A percentile compares a stretch with the other conserved stretches of the same genome.
Conservation (phyloP, 176 grass and related monocot genomes). For the Microstegium vimineum region DNA sequence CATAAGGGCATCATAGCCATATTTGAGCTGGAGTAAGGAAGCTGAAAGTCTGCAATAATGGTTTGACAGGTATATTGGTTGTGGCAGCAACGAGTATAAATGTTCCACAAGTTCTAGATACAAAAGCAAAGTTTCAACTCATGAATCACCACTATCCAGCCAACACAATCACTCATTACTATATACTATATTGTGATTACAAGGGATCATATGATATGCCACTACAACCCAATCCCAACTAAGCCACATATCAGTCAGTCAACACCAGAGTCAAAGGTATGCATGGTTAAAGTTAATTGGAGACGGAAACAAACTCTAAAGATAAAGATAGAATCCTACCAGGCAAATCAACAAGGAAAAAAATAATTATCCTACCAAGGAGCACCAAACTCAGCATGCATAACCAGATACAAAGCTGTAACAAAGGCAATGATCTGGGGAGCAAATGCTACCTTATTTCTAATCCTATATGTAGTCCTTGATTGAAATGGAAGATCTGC, state of each 20-base stretch:
- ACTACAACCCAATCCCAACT: not conserved
- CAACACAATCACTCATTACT: not conserved
- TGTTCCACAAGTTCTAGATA: not conserved
- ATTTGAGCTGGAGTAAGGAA: not conserved
- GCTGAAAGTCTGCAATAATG: not conserved
- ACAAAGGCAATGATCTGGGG: not conserved
- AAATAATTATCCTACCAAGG: not conserved
- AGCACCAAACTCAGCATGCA: not conserved
- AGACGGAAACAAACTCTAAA: no score
- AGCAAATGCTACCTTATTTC: conserved; percentile 61
- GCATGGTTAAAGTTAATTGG: no score
- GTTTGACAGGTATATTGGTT: not conserved
- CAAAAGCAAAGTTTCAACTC: not conserved
- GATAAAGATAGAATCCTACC: no score
- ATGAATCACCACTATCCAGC: not conserved
- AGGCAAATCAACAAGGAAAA: not conserved
- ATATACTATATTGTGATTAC: not conserved
- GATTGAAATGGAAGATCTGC: conserved; percentile 51
- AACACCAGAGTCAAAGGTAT: not conserved
- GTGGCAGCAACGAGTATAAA: not conserved
- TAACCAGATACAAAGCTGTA: not conserved
- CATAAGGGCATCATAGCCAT: not conserved
- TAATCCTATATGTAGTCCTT: conserved; percentile 76
- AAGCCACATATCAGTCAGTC: not conserved
- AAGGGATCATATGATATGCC: not conserved